Base-by-base conservation (phyloP, 2,329 filamentous ascomycete species). In the Fusarium sp. region DNA sequence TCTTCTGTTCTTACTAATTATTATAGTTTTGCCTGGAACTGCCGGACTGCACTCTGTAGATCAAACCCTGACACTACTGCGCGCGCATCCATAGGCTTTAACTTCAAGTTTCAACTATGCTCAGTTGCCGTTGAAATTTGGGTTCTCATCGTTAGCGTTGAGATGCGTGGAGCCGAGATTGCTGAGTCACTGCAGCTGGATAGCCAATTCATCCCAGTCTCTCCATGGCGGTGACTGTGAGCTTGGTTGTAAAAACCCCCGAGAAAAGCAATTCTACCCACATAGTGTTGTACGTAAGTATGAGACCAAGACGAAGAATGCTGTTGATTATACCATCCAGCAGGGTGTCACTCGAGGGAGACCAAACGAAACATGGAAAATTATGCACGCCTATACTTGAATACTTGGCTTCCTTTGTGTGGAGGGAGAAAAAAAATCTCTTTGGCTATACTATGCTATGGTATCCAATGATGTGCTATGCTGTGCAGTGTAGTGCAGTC, bases 361-460 rank as follows among this genome's bases (percentile, higher is more conserved):
- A 47, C 20, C 24, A 53, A 42, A 53, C 29, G 42, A 57, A 55
- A 49, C 58, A 47, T 26, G 39, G 37, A 59, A 23, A 61, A 48
- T 68, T 54, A 56, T 58, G 57, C 56, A 60, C 52, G 38, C 16
- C 47, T 20, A 31, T 29, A 33, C 31, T 59, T 49, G 37, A 21
- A 63, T 35, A 60, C 50, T 61, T 70, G 58, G 38, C 50, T 63
- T 66, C 62, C 57, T 71, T 71, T 61, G 52, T 67, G 29, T 66
- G 60, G 71, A 73, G 69, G 57, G 69, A 68, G 70, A 65, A 68
- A 56, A 62, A 63, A 66, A 54, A 57, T 65, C 62, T 72, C 68
- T 73, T 72, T 67, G 66, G 47, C 68, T 74, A 72, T 74, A 73
- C 63, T 74, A 72, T 73, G 70, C 68, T 71, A 70, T 72, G 66